These are phyloP conservation scores for Trametes cubensis DNA, from an alignment of 768 basidiomycete genomes.

Conservation along the genomic window DNA sequence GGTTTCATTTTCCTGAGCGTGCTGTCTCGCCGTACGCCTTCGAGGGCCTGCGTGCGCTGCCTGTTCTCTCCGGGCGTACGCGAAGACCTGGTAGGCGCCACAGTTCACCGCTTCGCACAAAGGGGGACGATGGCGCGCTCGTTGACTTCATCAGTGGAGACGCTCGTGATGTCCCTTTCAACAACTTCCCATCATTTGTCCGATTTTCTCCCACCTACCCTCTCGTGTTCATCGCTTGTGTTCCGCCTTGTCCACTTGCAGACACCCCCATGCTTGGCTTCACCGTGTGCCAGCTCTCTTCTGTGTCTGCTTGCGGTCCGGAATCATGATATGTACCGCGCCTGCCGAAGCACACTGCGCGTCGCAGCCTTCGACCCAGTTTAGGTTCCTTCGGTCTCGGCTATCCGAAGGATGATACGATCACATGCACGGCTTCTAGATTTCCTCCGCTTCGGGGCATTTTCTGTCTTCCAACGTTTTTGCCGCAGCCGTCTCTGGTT, in stretches of 20 bases:
- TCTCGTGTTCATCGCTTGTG: not conserved
- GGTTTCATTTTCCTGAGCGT: not conserved
- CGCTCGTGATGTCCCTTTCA: conserved; percentile 3
- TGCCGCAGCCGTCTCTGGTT: not conserved
- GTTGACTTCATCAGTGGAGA: conserved; percentile 3
- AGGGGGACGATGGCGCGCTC: conserved; percentile 3
- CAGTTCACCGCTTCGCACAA: conserved; percentile 9
- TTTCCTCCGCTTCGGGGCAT: not conserved
- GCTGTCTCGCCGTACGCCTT: not conserved
- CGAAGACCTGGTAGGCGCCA: not conserved
- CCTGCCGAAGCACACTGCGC: conserved; percentile 6
- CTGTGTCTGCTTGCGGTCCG: not conserved
- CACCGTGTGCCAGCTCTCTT: too few species aligned
- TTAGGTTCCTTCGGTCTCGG: conserved; percentile 7
- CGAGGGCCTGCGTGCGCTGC: not conserved
- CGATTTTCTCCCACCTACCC: not conserved
- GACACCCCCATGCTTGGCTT: not conserved
- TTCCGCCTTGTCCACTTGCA: not conserved
- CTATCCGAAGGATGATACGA: conserved; percentile 11
- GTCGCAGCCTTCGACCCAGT: conserved; percentile 3
- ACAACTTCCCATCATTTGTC: not conserved
- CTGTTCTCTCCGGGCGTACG: not conserved
- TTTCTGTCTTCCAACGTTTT: not conserved
- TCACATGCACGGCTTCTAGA: conserved; percentile 20
- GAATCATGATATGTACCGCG: not conserved